These are phyloP conservation scores for Aspergillus cristatus DNA, from an alignment of 495 filamentous ascomycete species.

Conservation along the genomic window DNA sequence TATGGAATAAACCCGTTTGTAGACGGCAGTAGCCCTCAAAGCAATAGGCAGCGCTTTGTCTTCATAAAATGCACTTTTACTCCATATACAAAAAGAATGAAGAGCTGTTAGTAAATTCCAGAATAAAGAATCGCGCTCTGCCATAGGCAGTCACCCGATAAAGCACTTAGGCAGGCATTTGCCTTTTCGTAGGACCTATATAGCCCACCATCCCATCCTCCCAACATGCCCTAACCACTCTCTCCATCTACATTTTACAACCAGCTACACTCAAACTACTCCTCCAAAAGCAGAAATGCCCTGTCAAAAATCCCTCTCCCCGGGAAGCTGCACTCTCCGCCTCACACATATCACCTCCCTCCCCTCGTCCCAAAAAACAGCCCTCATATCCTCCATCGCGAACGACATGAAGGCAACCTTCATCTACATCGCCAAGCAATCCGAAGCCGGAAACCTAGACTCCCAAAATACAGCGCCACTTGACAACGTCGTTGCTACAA, in stretches of 20 bases:
- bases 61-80: too few relatives aligned
- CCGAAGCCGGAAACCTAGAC: slow-evolving; percentile 10
- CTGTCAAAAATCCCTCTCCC: neutral
- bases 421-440: slow-evolving; percentile 12
- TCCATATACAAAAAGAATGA: neutral
- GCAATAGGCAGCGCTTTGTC: too few relatives aligned
- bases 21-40: too few relatives aligned
- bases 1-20: too few relatives aligned
- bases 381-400: slow-evolving; percentile 20
- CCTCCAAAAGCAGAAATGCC: neutral
- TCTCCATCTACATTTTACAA: neutral
- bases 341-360: slow-evolving; percentile 13
- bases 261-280: neutral
- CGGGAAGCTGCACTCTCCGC: slow-evolving; percentile 8
- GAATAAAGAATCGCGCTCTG: too few relatives aligned
- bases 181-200: too few relatives aligned
- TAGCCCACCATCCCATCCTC: too few relatives aligned
- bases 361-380: slow-evolving; percentile 9
- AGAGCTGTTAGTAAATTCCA: too few relatives aligned
- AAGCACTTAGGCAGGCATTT: too few relatives aligned
- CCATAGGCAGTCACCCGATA: too few relatives aligned
- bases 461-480: slow-evolving; percentile 10
- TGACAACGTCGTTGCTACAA: slow-evolving; percentile 14
- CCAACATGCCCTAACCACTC: too few relatives aligned
- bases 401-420: slow-evolving; percentile 21